Percentiles rank a stretch among this genome's conserved stretches.
Evolutionary conservation across 2,329 filamentous ascomycete species (phyloP).

Genomic region (Penicillium nordicum): DNA sequence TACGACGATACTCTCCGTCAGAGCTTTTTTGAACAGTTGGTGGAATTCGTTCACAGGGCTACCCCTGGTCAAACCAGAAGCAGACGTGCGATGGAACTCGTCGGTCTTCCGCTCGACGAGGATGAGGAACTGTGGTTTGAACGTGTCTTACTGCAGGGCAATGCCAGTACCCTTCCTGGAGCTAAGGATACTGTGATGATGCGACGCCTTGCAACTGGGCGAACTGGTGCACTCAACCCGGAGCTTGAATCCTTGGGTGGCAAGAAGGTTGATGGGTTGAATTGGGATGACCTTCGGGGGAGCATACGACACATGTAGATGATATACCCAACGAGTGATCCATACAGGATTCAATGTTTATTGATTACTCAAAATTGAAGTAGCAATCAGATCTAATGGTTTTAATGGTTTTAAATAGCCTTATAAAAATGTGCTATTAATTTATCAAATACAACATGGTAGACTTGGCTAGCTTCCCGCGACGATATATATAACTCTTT

Average conservation of each 20-base stretch:
- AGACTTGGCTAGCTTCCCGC: not conserved
- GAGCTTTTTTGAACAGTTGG: conserved; percentile 63
- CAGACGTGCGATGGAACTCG: conserved; percentile 63
- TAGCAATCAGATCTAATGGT: conserved; percentile 14
- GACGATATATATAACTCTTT: not conserved
- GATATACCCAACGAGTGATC: conserved; percentile 14
- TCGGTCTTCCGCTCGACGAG: conserved; percentile 67
- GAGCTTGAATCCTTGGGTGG: conserved; percentile 42
- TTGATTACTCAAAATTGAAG: conserved; percentile 9
- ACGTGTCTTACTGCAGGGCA: conserved; percentile 62
- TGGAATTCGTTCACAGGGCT: conserved; percentile 55
- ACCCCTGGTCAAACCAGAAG: conserved; percentile 43
- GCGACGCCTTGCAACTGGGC: conserved; percentile 67
- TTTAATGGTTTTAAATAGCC: not conserved
- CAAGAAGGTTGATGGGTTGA: conserved; percentile 49
- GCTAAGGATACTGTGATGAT: conserved; percentile 72
- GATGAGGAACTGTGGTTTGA: conserved; percentile 73
- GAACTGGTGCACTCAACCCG: conserved; percentile 33
- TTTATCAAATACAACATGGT: not conserved
- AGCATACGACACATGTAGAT: conserved; percentile 31
- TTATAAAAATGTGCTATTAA: not conserved
- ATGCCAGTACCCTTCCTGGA: conserved; percentile 61
- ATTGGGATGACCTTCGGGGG: conserved; percentile 49
- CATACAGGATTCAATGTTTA: conserved; percentile 5
- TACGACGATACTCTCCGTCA: conserved; percentile 61